Percentiles rank a stretch among this genome's conserved stretches.
Conservation (phyloP, 2,329 filamentous ascomycete species). For the Fusarium sp. region DNA sequence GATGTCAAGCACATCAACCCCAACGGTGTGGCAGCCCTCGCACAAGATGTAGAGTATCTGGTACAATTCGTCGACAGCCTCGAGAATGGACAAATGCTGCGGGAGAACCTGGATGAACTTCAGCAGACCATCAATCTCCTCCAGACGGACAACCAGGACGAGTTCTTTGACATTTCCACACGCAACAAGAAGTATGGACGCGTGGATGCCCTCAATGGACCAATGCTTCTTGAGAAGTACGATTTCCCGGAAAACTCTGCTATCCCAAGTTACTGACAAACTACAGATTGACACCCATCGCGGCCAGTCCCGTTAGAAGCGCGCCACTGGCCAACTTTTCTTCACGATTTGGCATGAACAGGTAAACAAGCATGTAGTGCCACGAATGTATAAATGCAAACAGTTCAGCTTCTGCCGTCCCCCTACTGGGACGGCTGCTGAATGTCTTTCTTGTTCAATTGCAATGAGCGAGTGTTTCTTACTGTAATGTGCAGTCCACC, state of each 20-base stretch:
- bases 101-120: constrained; percentile 90
- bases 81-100: constrained; percentile 84
- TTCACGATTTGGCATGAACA: constrained; percentile 76
- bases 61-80: constrained; percentile 87
- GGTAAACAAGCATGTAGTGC: constrained; percentile 33
- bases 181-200: constrained; percentile 94
- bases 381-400: constrained; percentile 9
- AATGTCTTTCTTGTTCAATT: not conserved
- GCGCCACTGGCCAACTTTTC: constrained; percentile 78
- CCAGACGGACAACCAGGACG: constrained; percentile 89
- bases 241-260: constrained; percentile 30
- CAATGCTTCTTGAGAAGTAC: constrained; percentile 90
- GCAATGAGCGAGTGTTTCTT: constrained; percentile 20
- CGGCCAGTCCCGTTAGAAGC: constrained; percentile 67
- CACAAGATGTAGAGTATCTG: constrained; percentile 85
- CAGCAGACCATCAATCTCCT: constrained; percentile 92
- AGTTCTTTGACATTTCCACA: constrained; percentile 93
- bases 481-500: constrained; percentile 22
- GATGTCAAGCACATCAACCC: constrained; percentile 89
- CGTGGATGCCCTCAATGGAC: constrained; percentile 91
- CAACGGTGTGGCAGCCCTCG: constrained; percentile 82
- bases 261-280: constrained; percentile 1
- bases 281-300: constrained; percentile 71
- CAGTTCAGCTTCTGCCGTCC: not conserved
- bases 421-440: not conserved